Base-by-base conservation (phyloP, 1,284 basidiomycete species). In the Marasmius fiardii region DNA sequence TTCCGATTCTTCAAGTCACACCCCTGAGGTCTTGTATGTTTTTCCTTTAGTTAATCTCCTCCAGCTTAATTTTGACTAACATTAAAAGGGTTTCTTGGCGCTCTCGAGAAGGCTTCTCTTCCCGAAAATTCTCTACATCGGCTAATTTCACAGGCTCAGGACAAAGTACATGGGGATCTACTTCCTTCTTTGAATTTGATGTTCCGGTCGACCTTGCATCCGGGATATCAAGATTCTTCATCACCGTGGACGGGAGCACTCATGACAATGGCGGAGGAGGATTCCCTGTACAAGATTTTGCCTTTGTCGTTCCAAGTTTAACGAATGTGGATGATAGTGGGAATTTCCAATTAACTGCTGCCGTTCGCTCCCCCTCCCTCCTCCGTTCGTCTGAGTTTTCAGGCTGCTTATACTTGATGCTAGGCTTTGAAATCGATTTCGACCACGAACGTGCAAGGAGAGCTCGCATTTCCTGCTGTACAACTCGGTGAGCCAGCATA, bases 221-320 rank as follows among this genome's bases (percentile, higher is more conserved):
- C 16, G 50, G 50, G 50, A 51, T 51, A 51, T 51, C 50, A 3
- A 21, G 3, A 24, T 51, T 51, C 31, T 51, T 35, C 3, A 21
- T 51, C 4, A 3, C 16, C 11, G 50, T 51, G 3, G 44, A 47
- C 44, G 44, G 44, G 24, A 33, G n/a, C n/a, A 20, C 37, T 12
- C 28, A 51, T 28, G 45, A 26, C 24, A 34, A 26, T 18, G 39
- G 39, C n/a, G 39, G 39, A 41, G 20, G 18, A 4, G 45, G 45
- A 11, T 26, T 4, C 12, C 45, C 45, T 7, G 16, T 26, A 16
- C 45, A 48, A 18, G 45, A 48, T 26, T 10, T 26, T 18, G 45
- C 45, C 7, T 48, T 48, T 14, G 21, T 24, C 28, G 31, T 51
- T 35, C 50, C 50, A 1, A 35, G 35, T 18, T 31, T 23, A 1